A percentile compares a stretch with the other conserved stretches of the same genome.
phyloP scores from a whole-genome alignment of 257 asterid species.

The Solanum sitiens region DNA sequence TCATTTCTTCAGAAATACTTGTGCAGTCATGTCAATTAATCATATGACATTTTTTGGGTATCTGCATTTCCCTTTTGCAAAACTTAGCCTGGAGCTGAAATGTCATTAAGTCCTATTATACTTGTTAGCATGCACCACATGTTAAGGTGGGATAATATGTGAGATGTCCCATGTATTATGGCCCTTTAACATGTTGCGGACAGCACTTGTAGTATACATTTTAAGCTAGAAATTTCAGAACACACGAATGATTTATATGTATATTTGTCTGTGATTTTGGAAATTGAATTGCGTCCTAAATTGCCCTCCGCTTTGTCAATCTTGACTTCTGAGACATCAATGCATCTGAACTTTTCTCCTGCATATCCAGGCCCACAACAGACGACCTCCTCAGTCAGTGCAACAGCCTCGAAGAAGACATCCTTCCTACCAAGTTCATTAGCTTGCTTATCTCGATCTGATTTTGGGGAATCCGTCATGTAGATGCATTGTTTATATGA shows the following conservation, averaged over 20 bases:
- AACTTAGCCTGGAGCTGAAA: background rate
- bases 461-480: background rate
- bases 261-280: background rate
- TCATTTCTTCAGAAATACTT: constrained; percentile 1
- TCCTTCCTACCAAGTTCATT: constrained; percentile 30
- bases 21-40: background rate
- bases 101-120: background rate
- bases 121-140: background rate
- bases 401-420: constrained; percentile 54
- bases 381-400: constrained; percentile 62
- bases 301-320: background rate
- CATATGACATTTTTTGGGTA: background rate
- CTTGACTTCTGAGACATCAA: background rate
- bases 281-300: background rate
- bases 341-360: constrained; percentile 3
- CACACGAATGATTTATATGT: background rate
- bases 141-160: background rate
- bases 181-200: background rate
- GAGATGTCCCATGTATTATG: background rate
- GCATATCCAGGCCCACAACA: constrained; percentile 55
- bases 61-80: background rate
- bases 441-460: constrained; percentile 7
- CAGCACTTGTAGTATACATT: background rate
- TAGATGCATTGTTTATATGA: background rate
- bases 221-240: background rate